These are phyloP conservation scores for Trypanosoma grayi DNA, from an alignment of 208 protist species.

Conservation along the genomic window DNA sequence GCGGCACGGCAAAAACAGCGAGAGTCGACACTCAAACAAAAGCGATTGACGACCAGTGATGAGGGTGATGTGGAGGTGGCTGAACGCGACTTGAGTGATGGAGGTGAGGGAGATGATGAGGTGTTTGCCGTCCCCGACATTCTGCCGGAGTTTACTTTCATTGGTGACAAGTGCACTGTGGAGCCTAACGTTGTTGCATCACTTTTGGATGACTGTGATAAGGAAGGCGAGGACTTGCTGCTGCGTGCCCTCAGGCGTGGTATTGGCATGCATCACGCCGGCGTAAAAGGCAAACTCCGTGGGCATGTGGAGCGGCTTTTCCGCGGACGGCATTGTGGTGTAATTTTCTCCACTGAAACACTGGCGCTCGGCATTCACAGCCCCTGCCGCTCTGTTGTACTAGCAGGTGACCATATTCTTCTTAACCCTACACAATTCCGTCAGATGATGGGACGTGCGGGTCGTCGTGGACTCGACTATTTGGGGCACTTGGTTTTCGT, in stretches of 20 bases:
- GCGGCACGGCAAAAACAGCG: constrained; percentile 57
- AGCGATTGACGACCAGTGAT: constrained; percentile 65
- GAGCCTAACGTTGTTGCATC: constrained; percentile 38
- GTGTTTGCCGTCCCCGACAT: constrained; percentile 74
- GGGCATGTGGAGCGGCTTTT: constrained; percentile 93
- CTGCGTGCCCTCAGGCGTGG: constrained; percentile 76
- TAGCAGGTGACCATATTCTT: constrained; percentile 90
- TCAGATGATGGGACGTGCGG: constrained; percentile 96
- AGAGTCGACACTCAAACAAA: constrained; percentile 79
- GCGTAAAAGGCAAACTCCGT: constrained; percentile 85
- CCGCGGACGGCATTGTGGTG: constrained; percentile 80
- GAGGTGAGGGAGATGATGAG: constrained; percentile 48
- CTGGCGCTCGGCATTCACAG: constrained; percentile 96
- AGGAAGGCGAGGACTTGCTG: constrained; percentile 67
- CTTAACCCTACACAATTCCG: constrained; percentile 93
- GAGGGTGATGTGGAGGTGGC: constrained; percentile 60
- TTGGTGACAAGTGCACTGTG: constrained; percentile 55
- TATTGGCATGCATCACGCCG: constrained; percentile 93
- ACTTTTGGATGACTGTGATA: constrained; percentile 63
- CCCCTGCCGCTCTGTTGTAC: constrained; percentile 93
- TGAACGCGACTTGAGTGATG: constrained; percentile 52
- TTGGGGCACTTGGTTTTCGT: constrained; percentile 94
- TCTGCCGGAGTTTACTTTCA: constrained; percentile 87
- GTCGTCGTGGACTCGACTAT: constrained; percentile 93
- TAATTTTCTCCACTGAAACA: constrained; percentile 93